Base-by-base conservation (phyloP, 148 eudicot species). In the Dianthus caryophyllus region DNA sequence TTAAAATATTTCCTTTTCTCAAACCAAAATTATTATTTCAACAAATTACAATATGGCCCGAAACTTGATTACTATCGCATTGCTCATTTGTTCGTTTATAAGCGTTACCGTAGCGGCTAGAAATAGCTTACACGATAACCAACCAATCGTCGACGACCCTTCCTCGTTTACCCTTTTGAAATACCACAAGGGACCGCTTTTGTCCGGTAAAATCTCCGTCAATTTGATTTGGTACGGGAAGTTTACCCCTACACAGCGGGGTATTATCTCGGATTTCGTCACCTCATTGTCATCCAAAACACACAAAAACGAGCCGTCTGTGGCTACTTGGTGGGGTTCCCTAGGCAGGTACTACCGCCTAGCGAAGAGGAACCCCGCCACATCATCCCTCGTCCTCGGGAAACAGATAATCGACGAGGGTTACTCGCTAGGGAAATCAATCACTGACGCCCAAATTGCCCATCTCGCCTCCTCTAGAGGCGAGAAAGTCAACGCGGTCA, bases 201-300 rank as follows among this genome's bases (percentile, higher is more conserved):
- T 83, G 26, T 49, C 79, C 43, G 87, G 87, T 21, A 64, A 64
- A 39, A 72, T 80, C 38, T 24, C 82, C 33, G 75, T 83, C 43
- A 83, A 80, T 17, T 76, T 83, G 0, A 80, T 83, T 9, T 83
- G 84, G 87, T 83, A 83, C 68, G 87, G 87, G 4, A 77, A 75
- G 4, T 83, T 83, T 75, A 65, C 56, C 30, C 73, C 86, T 0
- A 20, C 77, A 11, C 86, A 83, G 53, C 66, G 78, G 1, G 78
- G 79, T 36, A 69, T 83, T 6, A 48, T 83, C 44, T 69, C 83
- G 9, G 86, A 83, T 43, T 83, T 83, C 63, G 49, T 83, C 38
- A 49, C 81, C 36, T 83, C 86, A 4, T 44, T 83, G 4, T 74
- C 78, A 7, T 60, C 64, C 10, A n/a, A 20, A 18, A 21, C 48